Evolutionary conservation across 108 stramenopile genomes (phyloP), one percentile per base, ranked within the genome.

Genomic region (Cyclotella atomus): DNA sequence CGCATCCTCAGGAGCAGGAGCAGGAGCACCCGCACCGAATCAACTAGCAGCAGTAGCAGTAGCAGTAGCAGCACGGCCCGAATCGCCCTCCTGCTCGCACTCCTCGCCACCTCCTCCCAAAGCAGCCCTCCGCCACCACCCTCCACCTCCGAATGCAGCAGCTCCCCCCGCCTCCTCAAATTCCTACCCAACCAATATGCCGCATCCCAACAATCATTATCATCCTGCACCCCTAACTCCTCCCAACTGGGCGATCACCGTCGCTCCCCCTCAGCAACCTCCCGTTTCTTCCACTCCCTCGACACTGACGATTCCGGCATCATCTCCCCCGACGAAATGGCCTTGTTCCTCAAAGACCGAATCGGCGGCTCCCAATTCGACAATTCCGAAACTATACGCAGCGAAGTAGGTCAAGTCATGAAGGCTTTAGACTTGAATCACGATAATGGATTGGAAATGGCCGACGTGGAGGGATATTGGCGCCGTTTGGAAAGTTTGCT

Each of bases 381-480:
- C 1, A 32, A 57, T n/a, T 32, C 29, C n/a, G 28, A 29, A 63
- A 79, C 32, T 50, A 54, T 14, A 54, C 59, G 14, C 17, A n/a
- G 21, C 61, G 63, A 65, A 65, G 79, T 3, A 61, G 79, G 61
- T 25, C 50, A 14, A 78, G 69, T 83, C 19, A 79, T 83, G 73
- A 66, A 74, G 36, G 70, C 32, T 35, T 60, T 83, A 28, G 83
- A 83, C 68, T 44, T 56, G 24, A 60, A 79, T 55, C 46, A 61
- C 38, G 65, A 83, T 28, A 73, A 78, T 52, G 68, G 62, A 6
- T 49, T 83, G 38, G 83, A 75, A 43, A 59, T 75, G 74, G 59
- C 59, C 15, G 85, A 86, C 45, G 59, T 86, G 47, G 47, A 47
- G 29, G 57, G 50, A 14, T 81, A 83, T 81, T 86, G 85, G 85